Base-by-base conservation (phyloP, 352 stramenopile genomes). In the Phytopythium ostracodes region DNA sequence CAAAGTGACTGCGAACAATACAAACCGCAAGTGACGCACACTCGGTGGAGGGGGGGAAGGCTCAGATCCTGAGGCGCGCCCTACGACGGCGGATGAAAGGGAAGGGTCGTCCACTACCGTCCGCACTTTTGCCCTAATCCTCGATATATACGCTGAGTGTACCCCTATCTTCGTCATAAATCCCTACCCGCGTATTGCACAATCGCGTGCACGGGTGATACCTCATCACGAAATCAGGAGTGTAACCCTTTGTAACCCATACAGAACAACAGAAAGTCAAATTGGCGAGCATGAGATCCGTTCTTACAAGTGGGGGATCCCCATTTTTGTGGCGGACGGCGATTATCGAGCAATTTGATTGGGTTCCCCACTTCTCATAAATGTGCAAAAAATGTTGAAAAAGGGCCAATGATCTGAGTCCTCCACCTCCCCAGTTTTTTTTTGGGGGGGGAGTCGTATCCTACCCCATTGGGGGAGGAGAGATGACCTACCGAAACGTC, bases 31-130 rank as follows among this genome's bases (percentile, higher is more conserved):
- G 44, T 51, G 44, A 51, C n/a, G 22, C 22, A 20, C n/a, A 8
- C 42, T 25, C 42, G 22, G 8, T 49, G 40, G 40, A 4, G 42
- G 42, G 22, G 42, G 42, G 18, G n/a, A n/a, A 3, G 18, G 42
- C 42, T 49, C n/a, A 49, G 42, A 49, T 27, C 33, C 33, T 10
- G 33, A 38, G 33, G 33, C 33, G 33, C 33, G 33, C 33, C 33
- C 33, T 12, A 38, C 33, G 7, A 38, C 6, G 33, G 33, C 33
- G 33, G 33, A 38, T 38, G 44, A 31, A 9, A 22, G 24, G n/a
- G 20, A 51, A 51, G 44, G 44, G 44, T 51, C 44, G 44, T 51
- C 44, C 44, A 51, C 44, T 31, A 6, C 22, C 20, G n/a, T 51
- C 44, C 22, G 44, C n/a, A 4, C 9, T 0, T 11, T 51, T 29